phyloP scores from a whole-genome alignment of 2,329 filamentous ascomycete species.

The Colletotrichum lentis region DNA sequence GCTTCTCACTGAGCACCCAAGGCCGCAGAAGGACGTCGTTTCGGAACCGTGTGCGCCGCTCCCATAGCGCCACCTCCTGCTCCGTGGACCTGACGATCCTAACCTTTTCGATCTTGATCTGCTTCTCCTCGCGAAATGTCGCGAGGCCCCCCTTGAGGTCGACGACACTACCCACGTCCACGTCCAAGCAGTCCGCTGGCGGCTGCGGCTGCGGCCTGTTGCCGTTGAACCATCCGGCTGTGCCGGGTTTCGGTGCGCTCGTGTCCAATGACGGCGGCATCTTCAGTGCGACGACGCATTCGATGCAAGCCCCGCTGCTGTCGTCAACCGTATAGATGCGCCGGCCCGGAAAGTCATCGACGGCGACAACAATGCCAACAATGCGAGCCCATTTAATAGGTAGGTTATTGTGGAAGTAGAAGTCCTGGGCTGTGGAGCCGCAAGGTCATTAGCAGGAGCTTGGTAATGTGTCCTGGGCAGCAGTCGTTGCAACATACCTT shows the following conservation, averaged over 20 bases:
- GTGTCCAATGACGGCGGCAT: conserved; percentile 18
- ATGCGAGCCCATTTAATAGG: conserved; percentile 80
- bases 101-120: conserved; percentile 63
- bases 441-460: background rate
- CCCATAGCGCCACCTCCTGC: conserved; percentile 68
- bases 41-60: conserved; percentile 60
- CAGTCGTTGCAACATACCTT: conserved; percentile 52
- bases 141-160: conserved; percentile 64
- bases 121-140: conserved; percentile 57
- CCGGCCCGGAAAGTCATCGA: conserved; percentile 59
- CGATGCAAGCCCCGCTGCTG: conserved; percentile 67
- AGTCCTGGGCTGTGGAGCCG: conserved; percentile 53
- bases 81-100: conserved; percentile 59
- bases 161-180: conserved; percentile 63
- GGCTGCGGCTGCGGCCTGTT: conserved; percentile 28
- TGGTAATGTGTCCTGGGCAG: background rate
- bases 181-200: conserved; percentile 41
- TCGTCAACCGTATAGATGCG: conserved; percentile 70
- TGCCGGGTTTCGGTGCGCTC: conserved; percentile 4
- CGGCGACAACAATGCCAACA: conserved; percentile 72
- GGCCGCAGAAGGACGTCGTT: conserved; percentile 58
- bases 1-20: conserved; percentile 62
- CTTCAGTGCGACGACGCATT: conserved; percentile 49
- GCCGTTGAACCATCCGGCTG: conserved; percentile 3
- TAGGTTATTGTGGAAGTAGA: conserved; percentile 76